A percentile compares a stretch with the other conserved stretches of the same genome.
Evolutionary conservation across 2,329 filamentous ascomycete species (phyloP).

Genomic region (Hypoxylon sp.): DNA sequence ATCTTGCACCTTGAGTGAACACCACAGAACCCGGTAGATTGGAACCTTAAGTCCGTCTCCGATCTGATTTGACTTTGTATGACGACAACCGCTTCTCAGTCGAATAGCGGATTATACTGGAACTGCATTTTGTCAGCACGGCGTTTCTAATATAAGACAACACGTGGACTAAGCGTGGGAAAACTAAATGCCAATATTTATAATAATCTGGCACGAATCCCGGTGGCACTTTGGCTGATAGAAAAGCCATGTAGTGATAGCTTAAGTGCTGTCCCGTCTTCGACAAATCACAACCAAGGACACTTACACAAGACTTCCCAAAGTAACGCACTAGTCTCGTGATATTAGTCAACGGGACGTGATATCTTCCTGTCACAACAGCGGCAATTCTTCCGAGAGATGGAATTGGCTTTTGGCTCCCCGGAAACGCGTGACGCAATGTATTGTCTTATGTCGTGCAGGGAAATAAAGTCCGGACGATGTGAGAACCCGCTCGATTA

Average conservation of each 20-base stretch:
- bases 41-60: conserved; percentile 30
- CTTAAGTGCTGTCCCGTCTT: conserved; percentile 17
- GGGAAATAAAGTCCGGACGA: conserved; percentile 39
- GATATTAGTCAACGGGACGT: conserved; percentile 23
- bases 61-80: conserved; percentile 25
- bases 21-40: conserved; percentile 15
- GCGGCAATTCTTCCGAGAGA: conserved; percentile 13
- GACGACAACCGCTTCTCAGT: conserved; percentile 7
- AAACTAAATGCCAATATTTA: conserved; percentile 1
- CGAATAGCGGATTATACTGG: conserved; percentile 16
- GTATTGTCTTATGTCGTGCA: conserved; percentile 25
- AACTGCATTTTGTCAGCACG: conserved; percentile 33
- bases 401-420: conserved; percentile 23
- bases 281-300: conserved; percentile 34
- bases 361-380: conserved; percentile 34
- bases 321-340: conserved; percentile 32
- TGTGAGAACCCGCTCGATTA: conserved; percentile 43
- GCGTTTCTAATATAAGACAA: conserved; percentile 15
- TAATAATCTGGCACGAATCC: conserved; percentile 9
- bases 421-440: conserved; percentile 22
- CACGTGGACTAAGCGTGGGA: conserved; percentile 17
- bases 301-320: conserved; percentile 40
- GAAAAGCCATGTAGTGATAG: conserved; percentile 23
- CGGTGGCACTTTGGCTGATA: conserved; percentile 21
- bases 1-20: conserved; percentile 29